Evolutionary conservation across 1,284 basidiomycete species (phyloP).

Genomic region (Puccinia coronata): DNA sequence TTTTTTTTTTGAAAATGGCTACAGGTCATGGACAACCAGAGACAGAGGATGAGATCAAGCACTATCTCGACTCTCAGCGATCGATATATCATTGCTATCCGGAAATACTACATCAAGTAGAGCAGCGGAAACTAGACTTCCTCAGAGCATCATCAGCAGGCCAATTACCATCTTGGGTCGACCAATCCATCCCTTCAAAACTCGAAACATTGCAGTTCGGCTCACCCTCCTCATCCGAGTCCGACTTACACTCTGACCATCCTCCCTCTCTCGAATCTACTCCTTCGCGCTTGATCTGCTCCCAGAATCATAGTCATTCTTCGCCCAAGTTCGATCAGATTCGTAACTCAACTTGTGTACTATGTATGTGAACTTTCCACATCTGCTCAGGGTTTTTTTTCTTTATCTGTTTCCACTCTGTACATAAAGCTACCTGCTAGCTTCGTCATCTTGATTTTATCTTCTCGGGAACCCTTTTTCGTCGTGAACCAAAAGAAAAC

Average conservation of each 20-base stretch:
- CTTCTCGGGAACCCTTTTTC: too few relatives aligned
- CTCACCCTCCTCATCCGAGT: background rate
- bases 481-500: too few relatives aligned
- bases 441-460: too few relatives aligned
- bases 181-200: background rate
- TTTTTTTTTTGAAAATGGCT: too few relatives aligned
- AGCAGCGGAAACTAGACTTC: background rate
- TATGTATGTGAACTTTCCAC: background rate
- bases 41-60: background rate
- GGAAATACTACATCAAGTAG: slow-evolving; percentile 6
- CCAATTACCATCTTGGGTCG: background rate
- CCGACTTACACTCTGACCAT: too few relatives aligned
- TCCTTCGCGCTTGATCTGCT: background rate
- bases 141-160: background rate
- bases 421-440: too few relatives aligned
- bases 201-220: slow-evolving; percentile 12
- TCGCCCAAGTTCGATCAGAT: background rate
- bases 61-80: background rate
- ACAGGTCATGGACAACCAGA: slow-evolving; percentile 7
- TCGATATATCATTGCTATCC: slow-evolving; percentile 31
- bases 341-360: slow-evolving; percentile 26
- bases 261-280: background rate
- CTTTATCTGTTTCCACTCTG: too few relatives aligned
- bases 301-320: background rate
- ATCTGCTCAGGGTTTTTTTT: too few relatives aligned